These are phyloP conservation scores for Acanthamoeba comandoni DNA, from an alignment of 208 protist species.

Conservation along the genomic window DNA sequence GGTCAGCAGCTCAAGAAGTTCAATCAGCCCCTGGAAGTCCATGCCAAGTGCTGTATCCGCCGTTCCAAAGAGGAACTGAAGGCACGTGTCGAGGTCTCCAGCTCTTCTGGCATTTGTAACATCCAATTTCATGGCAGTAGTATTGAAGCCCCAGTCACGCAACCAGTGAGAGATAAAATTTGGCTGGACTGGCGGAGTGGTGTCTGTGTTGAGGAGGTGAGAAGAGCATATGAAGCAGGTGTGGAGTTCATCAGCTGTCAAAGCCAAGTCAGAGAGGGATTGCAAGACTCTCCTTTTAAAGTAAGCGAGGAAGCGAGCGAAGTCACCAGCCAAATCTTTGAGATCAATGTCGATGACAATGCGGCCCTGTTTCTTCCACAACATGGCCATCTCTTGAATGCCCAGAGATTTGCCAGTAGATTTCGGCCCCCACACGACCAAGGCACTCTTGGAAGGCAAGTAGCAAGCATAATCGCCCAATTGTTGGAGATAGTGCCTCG, in stretches of 20 bases:
- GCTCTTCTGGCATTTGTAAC: background rate
- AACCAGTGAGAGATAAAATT: conserved; percentile 22
- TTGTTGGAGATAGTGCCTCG: conserved; percentile 21
- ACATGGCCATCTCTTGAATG: conserved; percentile 12
- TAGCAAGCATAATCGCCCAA: background rate
- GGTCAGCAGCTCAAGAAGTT: conserved; percentile 33
- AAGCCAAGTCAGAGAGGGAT: conserved; percentile 15
- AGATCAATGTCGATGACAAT: conserved; percentile 28
- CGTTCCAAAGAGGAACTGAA: conserved; percentile 20
- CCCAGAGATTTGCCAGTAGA: conserved; percentile 6
- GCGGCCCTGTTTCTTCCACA: conserved; percentile 15
- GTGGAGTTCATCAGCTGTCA: background rate
- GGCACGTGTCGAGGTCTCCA: conserved; percentile 20
- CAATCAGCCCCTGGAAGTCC: conserved; percentile 37
- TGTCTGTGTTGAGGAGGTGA: conserved; percentile 5
- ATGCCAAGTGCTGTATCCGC: background rate
- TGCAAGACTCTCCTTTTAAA: background rate
- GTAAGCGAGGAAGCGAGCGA: background rate
- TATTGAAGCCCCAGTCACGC: background rate
- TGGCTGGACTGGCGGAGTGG: background rate
- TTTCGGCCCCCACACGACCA: conserved; percentile 3
- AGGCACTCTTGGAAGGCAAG: background rate
- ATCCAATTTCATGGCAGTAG: background rate
- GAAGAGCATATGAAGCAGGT: conserved; percentile 6
- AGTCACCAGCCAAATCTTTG: conserved; percentile 17